Percentiles rank a stretch among this genome's conserved stretches.
These are phyloP conservation scores for Medicago arabica DNA, from an alignment of 306 rosid species.

Conservation along the genomic window DNA sequence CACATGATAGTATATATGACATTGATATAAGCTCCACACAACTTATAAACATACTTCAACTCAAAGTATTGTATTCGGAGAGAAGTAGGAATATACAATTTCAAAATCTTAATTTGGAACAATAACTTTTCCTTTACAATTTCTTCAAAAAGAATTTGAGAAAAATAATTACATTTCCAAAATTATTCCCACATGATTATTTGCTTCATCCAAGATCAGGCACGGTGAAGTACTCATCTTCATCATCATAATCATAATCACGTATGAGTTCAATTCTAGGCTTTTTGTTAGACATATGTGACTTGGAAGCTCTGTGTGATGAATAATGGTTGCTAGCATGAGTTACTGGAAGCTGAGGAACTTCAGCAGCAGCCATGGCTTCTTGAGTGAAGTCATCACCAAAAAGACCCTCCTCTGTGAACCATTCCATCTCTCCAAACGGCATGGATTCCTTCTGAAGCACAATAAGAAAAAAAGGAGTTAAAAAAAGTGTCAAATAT, in stretches of 20 bases:
- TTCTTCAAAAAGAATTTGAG: conserved; percentile 6
- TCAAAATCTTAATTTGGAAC: conserved; percentile 30
- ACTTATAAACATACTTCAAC: conserved; percentile 33
- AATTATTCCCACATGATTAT: conserved; percentile 3
- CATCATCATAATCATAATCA: conserved; percentile 57
- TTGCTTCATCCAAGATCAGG: conserved; percentile 85
- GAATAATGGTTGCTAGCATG: conserved; percentile 50
- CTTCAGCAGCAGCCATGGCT: conserved; percentile 91
- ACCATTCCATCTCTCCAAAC: conserved; percentile 92
- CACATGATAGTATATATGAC: background rate
- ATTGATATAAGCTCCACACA: conserved; percentile 1
- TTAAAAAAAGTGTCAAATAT: background rate
- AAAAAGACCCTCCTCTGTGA: conserved; percentile 68
- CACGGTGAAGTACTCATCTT: conserved; percentile 87
- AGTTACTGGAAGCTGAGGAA: conserved; percentile 81
- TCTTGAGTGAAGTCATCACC: conserved; percentile 73
- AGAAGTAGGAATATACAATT: conserved; percentile 47
- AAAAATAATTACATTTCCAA: conserved; percentile 16
- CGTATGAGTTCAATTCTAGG: conserved; percentile 64
- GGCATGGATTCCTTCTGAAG: conserved; percentile 71
- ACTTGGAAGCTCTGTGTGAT: conserved; percentile 63
- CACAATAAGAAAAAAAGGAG: background rate
- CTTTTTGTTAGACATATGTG: conserved; percentile 66
- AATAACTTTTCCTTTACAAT: conserved; percentile 17
- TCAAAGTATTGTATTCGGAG: conserved; percentile 34